Evolutionary conservation across 2,329 filamentous ascomycete species (phyloP), one percentile per base, ranked within the genome.

Genomic region (Ramichloridium luteum): DNA sequence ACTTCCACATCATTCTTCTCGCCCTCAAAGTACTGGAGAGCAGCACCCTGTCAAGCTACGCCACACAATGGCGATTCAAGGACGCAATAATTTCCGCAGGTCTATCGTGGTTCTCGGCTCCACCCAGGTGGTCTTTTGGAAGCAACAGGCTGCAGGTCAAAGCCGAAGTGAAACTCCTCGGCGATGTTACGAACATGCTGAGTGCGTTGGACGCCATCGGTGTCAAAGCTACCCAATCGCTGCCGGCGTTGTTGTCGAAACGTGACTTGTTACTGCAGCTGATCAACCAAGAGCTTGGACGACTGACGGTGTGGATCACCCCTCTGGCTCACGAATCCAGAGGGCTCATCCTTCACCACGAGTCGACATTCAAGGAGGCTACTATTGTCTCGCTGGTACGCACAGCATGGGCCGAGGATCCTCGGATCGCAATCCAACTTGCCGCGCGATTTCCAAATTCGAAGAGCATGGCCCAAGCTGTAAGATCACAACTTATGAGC

Each of bases 61-160:
- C 71, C 16, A 71, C 77, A 5, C 76, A 80, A 48, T 90, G 81
- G 77, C 75, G 79, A 37, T 64, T 96, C 22, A 94, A 93, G 54
- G 86, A 96, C 50, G 76, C 83, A 43, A 77, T 93, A 31, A 57
- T 99, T 22, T 86, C 84, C 4, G 85, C 84, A 16, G 86, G 75
- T 10, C 64, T 99, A 17, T 75, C 71, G 39, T 98, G 92, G 92
- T 99, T 98, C 57, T 73, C 68, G 23, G 72, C 77, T 43, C 65
- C 82, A 4, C 83, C 86, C 10, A 74, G 65, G 44, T 98, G 90
- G 88, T 93, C 90, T 0, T 96, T 90, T 57, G 90, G 90, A 35
- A 90, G 88, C 47, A 98, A 94, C 52, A 72, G 82, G 29, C 62
- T 98, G 11, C 90, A 98, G 53, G 66, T 96, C 31, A 96, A 93